Conservation (phyloP, 2,329 filamentous ascomycete genomes). For the Gnomoniopsis smithogilvyi region DNA sequence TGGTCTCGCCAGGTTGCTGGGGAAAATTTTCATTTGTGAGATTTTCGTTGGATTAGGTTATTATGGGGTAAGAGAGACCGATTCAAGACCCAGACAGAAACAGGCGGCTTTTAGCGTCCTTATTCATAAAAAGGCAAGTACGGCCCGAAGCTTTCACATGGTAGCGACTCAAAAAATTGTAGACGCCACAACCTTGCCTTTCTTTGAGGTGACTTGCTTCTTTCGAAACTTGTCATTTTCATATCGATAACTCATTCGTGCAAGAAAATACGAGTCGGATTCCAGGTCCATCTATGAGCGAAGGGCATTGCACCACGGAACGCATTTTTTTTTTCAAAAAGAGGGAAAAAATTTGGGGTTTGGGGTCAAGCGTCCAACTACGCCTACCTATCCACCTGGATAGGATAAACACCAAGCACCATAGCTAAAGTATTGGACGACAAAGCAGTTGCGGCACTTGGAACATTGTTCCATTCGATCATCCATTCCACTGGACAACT, state of each 20-base stretch:
- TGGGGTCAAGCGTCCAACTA: too few species aligned
- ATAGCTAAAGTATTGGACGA: too few species aligned
- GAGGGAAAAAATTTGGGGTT: too few species aligned
- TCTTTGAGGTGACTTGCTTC: background rate
- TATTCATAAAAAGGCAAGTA: conserved; percentile 6
- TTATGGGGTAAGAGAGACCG: conserved; percentile 19
- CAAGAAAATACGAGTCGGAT: too few species aligned
- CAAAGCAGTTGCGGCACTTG: background rate
- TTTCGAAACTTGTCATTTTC: background rate
- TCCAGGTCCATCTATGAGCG: too few species aligned
- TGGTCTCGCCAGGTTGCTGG: background rate
- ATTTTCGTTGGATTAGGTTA: conserved; percentile 11
- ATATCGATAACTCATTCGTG: too few species aligned
- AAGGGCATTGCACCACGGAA: too few species aligned
- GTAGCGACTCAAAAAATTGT: background rate
- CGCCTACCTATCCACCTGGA: too few species aligned
- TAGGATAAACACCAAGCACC: too few species aligned
- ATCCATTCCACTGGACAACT: background rate
- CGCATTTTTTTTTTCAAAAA: too few species aligned
- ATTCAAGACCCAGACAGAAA: background rate
- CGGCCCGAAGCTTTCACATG: conserved; percentile 2
- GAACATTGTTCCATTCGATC: background rate
- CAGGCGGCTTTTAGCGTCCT: background rate
- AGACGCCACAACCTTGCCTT: too few species aligned
- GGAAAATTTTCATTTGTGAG: background rate